Percentiles rank a stretch among this genome's conserved stretches.
These are phyloP conservation scores for Hygrophorus pudorinus DNA, from an alignment of 768 basidiomycete species.

Conservation along the genomic window DNA sequence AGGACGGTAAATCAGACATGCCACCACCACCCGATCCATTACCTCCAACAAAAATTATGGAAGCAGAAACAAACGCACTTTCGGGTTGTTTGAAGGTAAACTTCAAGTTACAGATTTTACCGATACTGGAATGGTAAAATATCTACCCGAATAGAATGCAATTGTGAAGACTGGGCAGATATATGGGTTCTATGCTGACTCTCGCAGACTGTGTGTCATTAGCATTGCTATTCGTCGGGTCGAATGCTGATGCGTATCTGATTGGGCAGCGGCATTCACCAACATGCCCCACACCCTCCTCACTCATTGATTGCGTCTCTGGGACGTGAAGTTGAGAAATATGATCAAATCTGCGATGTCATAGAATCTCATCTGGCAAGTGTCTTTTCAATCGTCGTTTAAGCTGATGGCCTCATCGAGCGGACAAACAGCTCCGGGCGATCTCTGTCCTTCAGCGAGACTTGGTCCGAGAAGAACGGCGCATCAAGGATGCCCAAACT, in stretches of 20 bases:
- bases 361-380: slow-evolving; percentile 65
- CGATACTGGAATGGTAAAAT: neutral
- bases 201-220: slow-evolving; percentile 47
- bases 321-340: slow-evolving; percentile 67
- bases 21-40: slow-evolving; percentile 43
- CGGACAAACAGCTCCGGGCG: slow-evolving; percentile 46
- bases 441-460: slow-evolving; percentile 68
- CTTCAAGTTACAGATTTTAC: neutral
- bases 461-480: slow-evolving; percentile 48
- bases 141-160: slow-evolving; percentile 33
- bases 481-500: slow-evolving; percentile 30
- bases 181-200: slow-evolving; percentile 58
- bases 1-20: slow-evolving; percentile 28
- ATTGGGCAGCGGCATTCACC: slow-evolving; percentile 40
- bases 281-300: slow-evolving; percentile 52
- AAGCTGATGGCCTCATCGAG: neutral
- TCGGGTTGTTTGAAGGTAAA: slow-evolving; percentile 47
- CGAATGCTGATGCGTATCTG: neutral
- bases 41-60: slow-evolving; percentile 34
- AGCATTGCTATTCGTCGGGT: neutral
- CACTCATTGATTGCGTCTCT: slow-evolving; percentile 54
- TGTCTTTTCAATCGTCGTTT: slow-evolving; percentile 5
- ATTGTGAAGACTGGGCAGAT: slow-evolving; percentile 63
- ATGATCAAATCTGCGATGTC: slow-evolving; percentile 70
- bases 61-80: slow-evolving; percentile 57